phyloP scores from a whole-genome alignment of 176 grass and related monocot genomes.

The Oryza glaberrima region DNA sequence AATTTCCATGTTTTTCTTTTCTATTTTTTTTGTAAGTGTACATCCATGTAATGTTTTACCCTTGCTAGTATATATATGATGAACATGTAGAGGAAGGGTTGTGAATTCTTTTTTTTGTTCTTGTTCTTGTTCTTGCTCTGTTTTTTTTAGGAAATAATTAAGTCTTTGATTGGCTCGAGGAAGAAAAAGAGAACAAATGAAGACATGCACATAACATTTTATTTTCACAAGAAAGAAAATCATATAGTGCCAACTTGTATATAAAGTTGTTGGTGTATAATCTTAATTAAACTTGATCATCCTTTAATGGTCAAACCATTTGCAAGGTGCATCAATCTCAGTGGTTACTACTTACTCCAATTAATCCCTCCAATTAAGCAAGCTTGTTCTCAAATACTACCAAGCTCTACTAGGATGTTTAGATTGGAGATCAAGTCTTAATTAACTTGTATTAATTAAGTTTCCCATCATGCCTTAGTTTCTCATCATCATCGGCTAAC shows the following conservation, averaged over 20 bases:
- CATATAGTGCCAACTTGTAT: neutral
- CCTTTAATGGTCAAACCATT: conserved; percentile 9
- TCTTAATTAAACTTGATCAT: conserved; percentile 12
- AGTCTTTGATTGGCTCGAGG: neutral
- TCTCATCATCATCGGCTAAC: conserved; percentile 37
- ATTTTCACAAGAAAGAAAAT: neutral
- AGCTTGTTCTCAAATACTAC: conserved; percentile 32
- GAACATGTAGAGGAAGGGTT: conserved; percentile 41
- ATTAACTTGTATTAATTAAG: conserved; percentile 13
- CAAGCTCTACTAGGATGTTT: conserved; percentile 5
- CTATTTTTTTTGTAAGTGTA: conserved; percentile 28
- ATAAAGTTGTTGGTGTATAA: conserved; percentile 1
- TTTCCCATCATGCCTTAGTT: conserved; percentile 40
- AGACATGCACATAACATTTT: neutral
- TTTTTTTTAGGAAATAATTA: neutral
- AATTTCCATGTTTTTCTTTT: conserved; percentile 11
- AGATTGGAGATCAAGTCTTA: conserved; percentile 41
- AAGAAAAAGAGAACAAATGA: conserved; percentile 18
- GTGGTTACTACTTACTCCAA: conserved; percentile 19
- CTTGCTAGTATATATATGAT: conserved; percentile 28
- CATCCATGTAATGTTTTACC: conserved; percentile 59
- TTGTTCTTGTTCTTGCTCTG: neutral
- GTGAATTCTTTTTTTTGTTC: conserved; percentile 22
- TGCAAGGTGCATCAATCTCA: conserved; percentile 19
- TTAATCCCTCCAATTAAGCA: conserved; percentile 27